Evolutionary conservation across 257 asterid species (phyloP).

Genomic region (Capsicum chinense): DNA sequence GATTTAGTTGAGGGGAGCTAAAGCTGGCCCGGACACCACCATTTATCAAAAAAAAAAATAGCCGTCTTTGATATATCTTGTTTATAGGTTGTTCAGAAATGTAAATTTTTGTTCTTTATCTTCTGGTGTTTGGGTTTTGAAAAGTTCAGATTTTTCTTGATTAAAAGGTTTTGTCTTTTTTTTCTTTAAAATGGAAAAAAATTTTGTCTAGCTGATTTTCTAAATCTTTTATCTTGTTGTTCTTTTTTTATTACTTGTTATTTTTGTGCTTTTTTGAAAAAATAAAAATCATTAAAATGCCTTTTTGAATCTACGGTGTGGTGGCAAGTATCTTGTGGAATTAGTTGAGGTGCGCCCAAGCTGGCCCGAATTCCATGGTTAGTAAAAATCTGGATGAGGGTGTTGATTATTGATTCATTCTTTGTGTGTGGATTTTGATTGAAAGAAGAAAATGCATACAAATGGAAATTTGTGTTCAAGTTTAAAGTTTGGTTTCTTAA

Average conservation of each 20-base stretch:
- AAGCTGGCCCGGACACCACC: no score
- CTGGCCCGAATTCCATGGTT: no score
- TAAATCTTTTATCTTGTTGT: neutral
- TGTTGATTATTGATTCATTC: neutral
- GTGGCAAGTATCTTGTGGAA: no score
- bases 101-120: neutral
- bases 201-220: neutral
- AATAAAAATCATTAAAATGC: no score
- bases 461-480: constrained; percentile 6
- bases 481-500: constrained; percentile 13
- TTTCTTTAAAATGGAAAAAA: neutral
- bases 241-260: neutral
- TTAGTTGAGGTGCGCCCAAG: no score
- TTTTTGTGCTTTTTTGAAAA: neutral
- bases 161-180: neutral
- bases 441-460: neutral
- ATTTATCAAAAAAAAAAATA: no score
- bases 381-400: neutral
- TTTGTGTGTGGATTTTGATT: neutral
- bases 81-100: constrained; percentile 8
- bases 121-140: constrained; percentile 22
- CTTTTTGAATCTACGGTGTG: neutral
- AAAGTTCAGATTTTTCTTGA: constrained; percentile 7
- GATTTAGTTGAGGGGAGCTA: no score
- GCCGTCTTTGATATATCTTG: neutral